Evolutionary conservation across 2,329 filamentous ascomycete genomes (phyloP), one percentile per base, ranked within the genome.

Genomic region (Hypoxylon sp.): DNA sequence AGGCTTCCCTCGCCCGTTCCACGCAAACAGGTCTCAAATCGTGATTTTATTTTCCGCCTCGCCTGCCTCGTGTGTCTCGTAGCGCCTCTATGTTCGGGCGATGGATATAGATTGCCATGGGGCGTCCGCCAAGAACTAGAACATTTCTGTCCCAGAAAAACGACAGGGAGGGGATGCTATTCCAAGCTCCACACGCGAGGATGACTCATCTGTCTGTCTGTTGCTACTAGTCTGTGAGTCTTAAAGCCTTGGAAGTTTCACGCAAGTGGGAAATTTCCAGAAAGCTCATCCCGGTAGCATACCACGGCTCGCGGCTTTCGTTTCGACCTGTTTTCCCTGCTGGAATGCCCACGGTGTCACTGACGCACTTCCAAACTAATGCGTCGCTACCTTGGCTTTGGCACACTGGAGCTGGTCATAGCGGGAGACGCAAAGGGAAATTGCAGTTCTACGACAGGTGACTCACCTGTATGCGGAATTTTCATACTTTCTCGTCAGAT

Each of bases 171-270:
- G 56, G 26, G 46, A 56, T 44, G 49, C 59, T 53, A 44, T 47
- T 64, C 50, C 55, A 63, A 68, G 56, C 62, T 68, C 67, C 67
- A 48, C 24, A 26, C 24, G 24, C 24, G 28, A 30, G 41, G 56
- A 67, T 72, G 67, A 71, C 62, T 73, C 70, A 72, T 67, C 63
- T 37, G n/a, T n/a, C n/a, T n/a, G n/a, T n/a, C n/a, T 41, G 59
- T 37, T 26, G 24, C 24, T 26, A 19, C 46, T 48, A 19, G 49
- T 34, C 56, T 37, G 49, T 64, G 44, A 65, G 62, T 60, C 61
- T 68, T 59, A 59, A 58, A 64, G 32, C 56, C 34, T n/a, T n/a
- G n/a, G n/a, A 60, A 32, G 41, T 62, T 47, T 59, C 54, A 60
- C 52, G 56, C 24, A 41, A 37, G 56, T 59, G 49, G 49, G 64